Evolutionary conservation across 257 asterid genomes (phyloP).

Genomic region (Hygrophila difformis): DNA sequence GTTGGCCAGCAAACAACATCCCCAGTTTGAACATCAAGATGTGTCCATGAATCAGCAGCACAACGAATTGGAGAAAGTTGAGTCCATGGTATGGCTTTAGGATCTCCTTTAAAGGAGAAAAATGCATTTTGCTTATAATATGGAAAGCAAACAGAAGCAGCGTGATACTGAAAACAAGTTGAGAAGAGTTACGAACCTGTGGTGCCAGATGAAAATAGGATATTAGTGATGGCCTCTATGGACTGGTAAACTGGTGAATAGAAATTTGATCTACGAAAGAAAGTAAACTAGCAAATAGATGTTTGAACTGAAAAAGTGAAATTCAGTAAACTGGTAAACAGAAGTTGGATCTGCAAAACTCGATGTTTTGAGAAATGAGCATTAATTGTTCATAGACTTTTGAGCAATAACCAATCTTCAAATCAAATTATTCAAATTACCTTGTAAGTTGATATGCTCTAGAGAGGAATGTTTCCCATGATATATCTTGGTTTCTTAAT

Average conservation of each 20-base stretch:
- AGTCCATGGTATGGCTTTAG: constrained; percentile 96
- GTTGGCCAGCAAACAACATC: constrained; percentile 92
- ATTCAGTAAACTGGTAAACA: too few relatives aligned
- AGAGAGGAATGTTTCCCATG: constrained; percentile 67
- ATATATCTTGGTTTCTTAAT: constrained; percentile 54
- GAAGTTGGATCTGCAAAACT: too few relatives aligned
- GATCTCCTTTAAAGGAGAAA: constrained; percentile 56
- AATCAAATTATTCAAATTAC: constrained; percentile 21
- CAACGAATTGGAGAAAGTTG: constrained; percentile 82
- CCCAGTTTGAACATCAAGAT: constrained; percentile 42
- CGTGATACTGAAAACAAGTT: not conserved
- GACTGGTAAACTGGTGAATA: constrained; percentile 62
- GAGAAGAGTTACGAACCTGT: constrained; percentile 43
- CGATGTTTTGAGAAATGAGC: too few relatives aligned
- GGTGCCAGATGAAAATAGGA: constrained; percentile 92
- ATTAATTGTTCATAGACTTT: constrained; percentile 1
- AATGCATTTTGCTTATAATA: constrained; percentile 4
- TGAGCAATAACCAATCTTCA: constrained; percentile 5
- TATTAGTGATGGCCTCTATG: constrained; percentile 58
- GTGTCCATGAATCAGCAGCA: constrained; percentile 84
- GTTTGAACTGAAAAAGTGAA: too few relatives aligned
- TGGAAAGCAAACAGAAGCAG: not conserved
- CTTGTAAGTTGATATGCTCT: constrained; percentile 40
- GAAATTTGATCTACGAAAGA: constrained; percentile 43
- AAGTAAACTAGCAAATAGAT: too few relatives aligned